Base-by-base conservation (phyloP, 1,284 basidiomycete species). In the Ceratobasidium papillatum region DNA sequence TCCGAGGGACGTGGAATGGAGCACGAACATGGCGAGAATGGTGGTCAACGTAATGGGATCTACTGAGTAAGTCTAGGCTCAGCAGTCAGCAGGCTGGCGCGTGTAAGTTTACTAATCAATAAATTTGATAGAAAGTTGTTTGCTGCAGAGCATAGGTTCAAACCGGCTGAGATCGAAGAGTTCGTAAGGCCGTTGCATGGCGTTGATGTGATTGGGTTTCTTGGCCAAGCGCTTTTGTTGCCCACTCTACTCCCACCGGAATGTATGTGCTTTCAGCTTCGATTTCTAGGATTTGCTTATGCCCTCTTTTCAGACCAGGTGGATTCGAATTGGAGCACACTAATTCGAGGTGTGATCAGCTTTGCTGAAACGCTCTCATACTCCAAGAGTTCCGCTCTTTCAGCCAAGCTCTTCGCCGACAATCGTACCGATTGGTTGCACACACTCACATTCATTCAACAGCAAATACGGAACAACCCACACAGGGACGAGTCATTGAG, bases 41-140 rank as follows among this genome's bases (percentile, higher is more conserved):
- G 47, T 65, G 25, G 36, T 65, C 12, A 65, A 51, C 30, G 51
- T 45, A 17, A 47, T 65, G 45, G 63, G 63, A 14, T 65, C 41
- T 12, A 49, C 63, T 32, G 63, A 65, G 47, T 65, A 17, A 65
- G 63, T 17, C 7, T 17, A 34, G n/a, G n/a, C n/a, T n/a, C n/a
- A n/a, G n/a, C 34, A 2, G 19, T 36, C n/a, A 34, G 5, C 25
- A 19, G 7, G 12, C 9, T 41, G 36, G 32, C 30, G 38, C 9
- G 30, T 4, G 25, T 25, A 51, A 19, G 12, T 36, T 2, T 65
- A 36, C 4, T 36, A 22, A 51, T n/a, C 12, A 47, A 47, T 17
- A 11, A 4, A n/a, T 8, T 8, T 30, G 27, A 4, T 34, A 65
- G 63, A 22, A 43, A 45, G 12, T 27, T 65, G 4, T 65, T 65